phyloP scores from a whole-genome alignment of 2,329 filamentous ascomycete species.

The Calonectria pseudoturangicola region DNA sequence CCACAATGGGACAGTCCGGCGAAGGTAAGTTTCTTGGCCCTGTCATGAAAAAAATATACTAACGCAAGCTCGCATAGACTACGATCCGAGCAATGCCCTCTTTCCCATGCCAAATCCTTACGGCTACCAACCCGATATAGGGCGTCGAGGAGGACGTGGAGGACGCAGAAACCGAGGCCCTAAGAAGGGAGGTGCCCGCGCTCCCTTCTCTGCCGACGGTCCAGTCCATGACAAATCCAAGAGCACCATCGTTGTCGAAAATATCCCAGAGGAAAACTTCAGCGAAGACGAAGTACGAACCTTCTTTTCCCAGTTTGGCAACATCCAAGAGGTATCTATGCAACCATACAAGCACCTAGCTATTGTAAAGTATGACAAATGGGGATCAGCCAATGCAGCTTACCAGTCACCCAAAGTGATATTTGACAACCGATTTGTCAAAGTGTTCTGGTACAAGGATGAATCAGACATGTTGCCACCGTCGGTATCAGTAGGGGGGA shows the following conservation, averaged over 20 bases:
- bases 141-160: constrained; percentile 56
- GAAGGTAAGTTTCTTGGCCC: constrained; percentile 52
- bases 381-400: constrained; percentile 80
- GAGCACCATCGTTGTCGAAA: constrained; percentile 83
- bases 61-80: constrained; percentile 53
- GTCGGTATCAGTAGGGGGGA: constrained; percentile 53
- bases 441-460: constrained; percentile 85
- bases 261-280: constrained; percentile 83
- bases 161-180: constrained; percentile 59
- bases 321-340: constrained; percentile 78
- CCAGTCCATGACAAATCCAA: constrained; percentile 78
- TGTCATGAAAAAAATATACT: constrained; percentile 29
- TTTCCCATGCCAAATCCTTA: constrained; percentile 50
- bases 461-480: constrained; percentile 61
- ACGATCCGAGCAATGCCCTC: constrained; percentile 58
- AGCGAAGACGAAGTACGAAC: constrained; percentile 77
- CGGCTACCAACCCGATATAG: constrained; percentile 51
- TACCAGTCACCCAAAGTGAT: constrained; percentile 87
- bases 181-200: constrained; percentile 63
- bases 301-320: constrained; percentile 85
- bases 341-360: constrained; percentile 80
- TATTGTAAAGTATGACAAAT: constrained; percentile 80
- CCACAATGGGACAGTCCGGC: constrained; percentile 36
- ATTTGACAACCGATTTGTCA: constrained; percentile 91
- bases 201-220: constrained; percentile 79